phyloP scores from a whole-genome alignment of 2,329 filamentous ascomycete species.

The Cercospora brassicicola region DNA sequence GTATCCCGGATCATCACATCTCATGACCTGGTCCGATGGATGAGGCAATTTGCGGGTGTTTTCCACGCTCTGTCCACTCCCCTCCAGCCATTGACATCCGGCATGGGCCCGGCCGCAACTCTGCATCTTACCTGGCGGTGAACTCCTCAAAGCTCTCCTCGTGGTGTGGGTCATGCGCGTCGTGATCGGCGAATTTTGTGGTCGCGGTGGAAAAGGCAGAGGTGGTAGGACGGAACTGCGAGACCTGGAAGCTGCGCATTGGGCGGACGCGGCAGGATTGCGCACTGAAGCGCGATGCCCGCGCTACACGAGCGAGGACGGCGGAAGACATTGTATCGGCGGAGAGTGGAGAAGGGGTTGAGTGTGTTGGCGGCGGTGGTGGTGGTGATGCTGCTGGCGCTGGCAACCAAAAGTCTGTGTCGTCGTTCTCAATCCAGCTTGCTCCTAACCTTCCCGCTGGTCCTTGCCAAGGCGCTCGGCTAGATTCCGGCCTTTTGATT shows the following conservation, averaged over 20 bases:
- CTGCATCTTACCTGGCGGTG: slow-evolving; percentile 74
- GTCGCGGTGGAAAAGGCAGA: slow-evolving; percentile 54
- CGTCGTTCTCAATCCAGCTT: slow-evolving; percentile 1
- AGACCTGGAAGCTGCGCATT: slow-evolving; percentile 29
- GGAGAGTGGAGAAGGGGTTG: slow-evolving; percentile 24
- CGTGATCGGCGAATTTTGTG: slow-evolving; percentile 41
- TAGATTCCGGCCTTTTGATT: neutral
- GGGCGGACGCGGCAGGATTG: slow-evolving; percentile 27
- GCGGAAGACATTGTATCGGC: slow-evolving; percentile 33
- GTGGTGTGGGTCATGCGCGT: slow-evolving; percentile 61
- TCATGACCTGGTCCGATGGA: slow-evolving; percentile 12
- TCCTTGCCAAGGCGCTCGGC: slow-evolving; percentile 4
- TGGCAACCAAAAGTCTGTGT: slow-evolving; percentile 8
- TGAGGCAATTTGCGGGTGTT: slow-evolving; percentile 35
- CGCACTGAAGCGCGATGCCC: slow-evolving; percentile 28
- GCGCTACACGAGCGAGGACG: slow-evolving; percentile 32
- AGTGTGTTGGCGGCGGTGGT: slow-evolving; percentile 15
- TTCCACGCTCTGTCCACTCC: neutral
- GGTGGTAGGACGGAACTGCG: slow-evolving; percentile 33
- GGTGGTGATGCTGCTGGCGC: slow-evolving; percentile 1
- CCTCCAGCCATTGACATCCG: slow-evolving; percentile 21
- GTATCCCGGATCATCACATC: slow-evolving; percentile 9
- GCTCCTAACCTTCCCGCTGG: slow-evolving; percentile 6
- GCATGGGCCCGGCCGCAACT: neutral
- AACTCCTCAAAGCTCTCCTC: slow-evolving; percentile 99